Evolutionary conservation across 164 flowering plant genomes (phyloP).

Genomic region (Tetracentron sinense): DNA sequence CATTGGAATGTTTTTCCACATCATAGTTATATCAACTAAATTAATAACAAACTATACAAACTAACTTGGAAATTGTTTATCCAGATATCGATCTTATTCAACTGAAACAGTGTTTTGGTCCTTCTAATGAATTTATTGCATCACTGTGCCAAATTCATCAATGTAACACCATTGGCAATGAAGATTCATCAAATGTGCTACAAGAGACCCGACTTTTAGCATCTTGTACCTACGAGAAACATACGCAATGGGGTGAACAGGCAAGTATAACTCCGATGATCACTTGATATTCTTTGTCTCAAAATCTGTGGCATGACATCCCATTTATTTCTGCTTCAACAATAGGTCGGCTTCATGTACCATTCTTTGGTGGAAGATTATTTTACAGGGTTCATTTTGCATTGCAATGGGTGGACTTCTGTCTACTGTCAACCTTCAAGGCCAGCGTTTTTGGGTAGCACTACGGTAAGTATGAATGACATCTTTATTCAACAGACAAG

Average conservation of each 20-base stretch:
- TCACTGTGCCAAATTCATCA: constrained; percentile 13
- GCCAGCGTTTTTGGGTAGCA: constrained; percentile 46
- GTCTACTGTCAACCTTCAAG: constrained; percentile 28
- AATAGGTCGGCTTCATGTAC: constrained; percentile 46
- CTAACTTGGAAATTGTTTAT: no score
- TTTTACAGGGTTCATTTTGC: constrained; percentile 38
- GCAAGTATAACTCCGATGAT: constrained; percentile 10
- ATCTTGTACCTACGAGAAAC: constrained; percentile 36
- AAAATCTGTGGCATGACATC: not conserved
- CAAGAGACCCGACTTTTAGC: constrained; percentile 35
- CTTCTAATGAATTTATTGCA: constrained; percentile 34
- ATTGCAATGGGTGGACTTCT: constrained; percentile 46
- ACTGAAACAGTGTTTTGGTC: constrained; percentile 25
- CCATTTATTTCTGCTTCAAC: not conserved
- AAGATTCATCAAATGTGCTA: not conserved
- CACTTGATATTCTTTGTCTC: not conserved
- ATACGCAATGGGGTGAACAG: constrained; percentile 55
- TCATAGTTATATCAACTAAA: no score
- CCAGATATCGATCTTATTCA: constrained; percentile 27
- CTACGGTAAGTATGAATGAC: constrained; percentile 28
- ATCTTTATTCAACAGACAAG: constrained; percentile 32
- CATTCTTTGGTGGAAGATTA: constrained; percentile 41
- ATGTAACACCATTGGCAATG: not conserved
- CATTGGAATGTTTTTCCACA: no score
- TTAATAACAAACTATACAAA: no score